Conservation (phyloP, 805 yeast species). For the Ogataea kodamae region DNA sequence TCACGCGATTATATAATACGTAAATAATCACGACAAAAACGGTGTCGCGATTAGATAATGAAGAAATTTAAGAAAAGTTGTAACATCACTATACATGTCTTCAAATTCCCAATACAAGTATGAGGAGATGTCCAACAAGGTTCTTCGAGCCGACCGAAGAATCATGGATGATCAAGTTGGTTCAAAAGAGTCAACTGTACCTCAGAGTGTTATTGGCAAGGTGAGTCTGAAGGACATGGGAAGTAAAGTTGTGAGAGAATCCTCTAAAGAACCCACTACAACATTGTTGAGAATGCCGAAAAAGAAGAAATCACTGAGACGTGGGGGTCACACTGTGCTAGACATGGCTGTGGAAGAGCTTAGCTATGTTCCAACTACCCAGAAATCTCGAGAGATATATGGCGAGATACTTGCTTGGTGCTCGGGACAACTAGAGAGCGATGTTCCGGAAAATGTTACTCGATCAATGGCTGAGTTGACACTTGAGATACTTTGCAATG, state of each 20-base stretch:
- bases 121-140: constrained; percentile 77
- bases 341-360: constrained; percentile 44
- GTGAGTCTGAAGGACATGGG: constrained; percentile 70
- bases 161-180: constrained; percentile 39
- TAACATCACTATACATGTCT: constrained; percentile 5
- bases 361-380: constrained; percentile 60
- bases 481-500: constrained; percentile 51
- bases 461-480: constrained; percentile 69
- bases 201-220: constrained; percentile 69
- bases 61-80: constrained; percentile 2
- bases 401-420: constrained; percentile 61
- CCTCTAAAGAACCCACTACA: constrained; percentile 1
- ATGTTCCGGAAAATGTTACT: constrained; percentile 71
- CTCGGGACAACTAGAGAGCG: constrained; percentile 52
- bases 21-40: constrained; percentile 1
- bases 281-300: constrained; percentile 9
- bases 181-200: constrained; percentile 56
- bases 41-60: constrained; percentile 4
- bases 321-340: constrained; percentile 28
- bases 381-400: constrained; percentile 47
- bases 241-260: constrained; percentile 21
- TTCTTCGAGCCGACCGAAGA: constrained; percentile 55
- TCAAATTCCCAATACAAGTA: constrained; percentile 43
- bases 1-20: neutral
- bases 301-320: constrained; percentile 8